Conservation (phyloP, 2,329 filamentous ascomycete species). For the Neofusicoccum kwambonambiense region DNA sequence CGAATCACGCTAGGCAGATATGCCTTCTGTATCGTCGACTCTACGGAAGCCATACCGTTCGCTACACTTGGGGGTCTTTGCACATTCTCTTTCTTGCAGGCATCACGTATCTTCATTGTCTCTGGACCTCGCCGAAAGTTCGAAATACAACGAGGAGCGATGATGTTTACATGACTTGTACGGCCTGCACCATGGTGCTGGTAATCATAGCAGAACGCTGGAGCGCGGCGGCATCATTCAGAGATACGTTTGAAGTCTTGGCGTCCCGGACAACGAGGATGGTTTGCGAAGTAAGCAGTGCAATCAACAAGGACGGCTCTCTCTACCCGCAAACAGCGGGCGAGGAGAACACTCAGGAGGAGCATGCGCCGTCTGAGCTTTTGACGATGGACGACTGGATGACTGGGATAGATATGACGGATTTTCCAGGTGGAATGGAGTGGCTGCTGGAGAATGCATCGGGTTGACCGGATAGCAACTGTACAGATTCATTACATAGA, state of each 20-base stretch:
- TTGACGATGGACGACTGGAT: too few species aligned
- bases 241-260: constrained; percentile 29
- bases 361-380: too few species aligned
- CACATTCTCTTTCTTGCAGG: constrained; percentile 39
- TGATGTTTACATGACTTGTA: constrained; percentile 34
- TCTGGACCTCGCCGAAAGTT: constrained; percentile 26
- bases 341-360: too few species aligned
- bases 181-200: constrained; percentile 36
- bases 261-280: constrained; percentile 22
- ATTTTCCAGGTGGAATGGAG: too few species aligned
- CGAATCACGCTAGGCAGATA: constrained; percentile 25
- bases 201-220: constrained; percentile 39
- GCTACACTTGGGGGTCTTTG: constrained; percentile 33
- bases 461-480: too few species aligned
- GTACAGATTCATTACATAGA: too few species aligned
- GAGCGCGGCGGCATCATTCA: constrained; percentile 33
- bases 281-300: constrained; percentile 13
- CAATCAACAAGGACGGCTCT: too few species aligned
- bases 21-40: constrained; percentile 37
- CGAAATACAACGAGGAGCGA: constrained; percentile 17
- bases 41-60: constrained; percentile 30
- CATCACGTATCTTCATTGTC: constrained; percentile 37
- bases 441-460: too few species aligned
- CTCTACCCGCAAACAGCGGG: too few species aligned
- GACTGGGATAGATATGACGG: too few species aligned